Conservation (phyloP, 83 land plant genomes). For the Thuja plicata region DNA sequence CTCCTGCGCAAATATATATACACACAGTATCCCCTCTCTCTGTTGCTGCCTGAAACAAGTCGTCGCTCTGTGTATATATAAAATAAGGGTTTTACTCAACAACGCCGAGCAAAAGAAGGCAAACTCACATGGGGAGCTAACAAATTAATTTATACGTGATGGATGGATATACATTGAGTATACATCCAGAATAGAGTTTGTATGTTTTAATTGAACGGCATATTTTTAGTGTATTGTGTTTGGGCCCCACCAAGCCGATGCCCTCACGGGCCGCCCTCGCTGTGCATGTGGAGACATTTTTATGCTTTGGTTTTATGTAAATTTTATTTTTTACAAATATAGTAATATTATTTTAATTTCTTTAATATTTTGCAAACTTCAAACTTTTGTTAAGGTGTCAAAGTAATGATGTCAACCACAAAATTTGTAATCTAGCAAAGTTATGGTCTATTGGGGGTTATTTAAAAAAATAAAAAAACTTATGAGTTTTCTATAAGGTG, state of each 20-base stretch:
- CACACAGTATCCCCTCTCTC: not conserved
- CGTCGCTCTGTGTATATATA: not conserved
- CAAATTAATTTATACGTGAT: not conserved
- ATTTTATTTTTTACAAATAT: too few species aligned
- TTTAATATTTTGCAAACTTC: too few species aligned
- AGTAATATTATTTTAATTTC: too few species aligned
- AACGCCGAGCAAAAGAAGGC: not conserved
- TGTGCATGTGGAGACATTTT: not conserved
- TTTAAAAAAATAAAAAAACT: too few species aligned
- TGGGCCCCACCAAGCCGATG: not conserved
- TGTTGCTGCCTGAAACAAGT: not conserved
- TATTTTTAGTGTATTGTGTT: not conserved
- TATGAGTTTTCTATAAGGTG: too few species aligned
- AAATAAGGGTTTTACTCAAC: not conserved
- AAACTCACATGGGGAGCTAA: not conserved
- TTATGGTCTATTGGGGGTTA: too few species aligned
- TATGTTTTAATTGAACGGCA: not conserved
- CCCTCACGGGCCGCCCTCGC: not conserved
- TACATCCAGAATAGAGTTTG: not conserved
- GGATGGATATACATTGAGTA: conserved; percentile 8
- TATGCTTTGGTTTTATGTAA: not conserved
- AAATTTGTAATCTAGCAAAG: too few species aligned
- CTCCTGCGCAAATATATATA: not conserved
- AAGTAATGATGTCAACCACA: too few species aligned
- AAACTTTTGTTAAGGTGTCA: too few species aligned